Conservation (phyloP, 306 rosid genomes). For the Sicyos baderoa region DNA sequence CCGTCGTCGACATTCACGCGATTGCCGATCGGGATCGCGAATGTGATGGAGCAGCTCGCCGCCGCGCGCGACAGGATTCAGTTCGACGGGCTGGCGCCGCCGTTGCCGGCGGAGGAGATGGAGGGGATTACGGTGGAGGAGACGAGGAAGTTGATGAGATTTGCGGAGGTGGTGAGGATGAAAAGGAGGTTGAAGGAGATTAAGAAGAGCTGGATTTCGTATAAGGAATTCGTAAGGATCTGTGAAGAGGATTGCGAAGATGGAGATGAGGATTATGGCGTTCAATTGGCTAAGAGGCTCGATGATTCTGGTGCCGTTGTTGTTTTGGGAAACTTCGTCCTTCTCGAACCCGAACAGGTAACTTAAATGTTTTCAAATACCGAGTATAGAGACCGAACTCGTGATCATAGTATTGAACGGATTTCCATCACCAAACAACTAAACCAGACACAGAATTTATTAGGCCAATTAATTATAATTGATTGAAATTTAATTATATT, state of each 20-base stretch:
- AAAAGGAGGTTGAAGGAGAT: constrained; percentile 45
- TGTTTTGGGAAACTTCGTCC: constrained; percentile 58
- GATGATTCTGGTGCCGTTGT: constrained; percentile 67
- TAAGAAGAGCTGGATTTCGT: constrained; percentile 34
- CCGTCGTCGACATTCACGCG: background rate
- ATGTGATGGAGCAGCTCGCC: constrained; percentile 4
- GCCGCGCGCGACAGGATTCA: background rate
- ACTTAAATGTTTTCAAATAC: no score
- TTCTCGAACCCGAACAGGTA: constrained; percentile 73
- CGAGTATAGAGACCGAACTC: no score
- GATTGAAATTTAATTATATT: no score
- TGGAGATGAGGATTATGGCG: constrained; percentile 41
- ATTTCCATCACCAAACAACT: no score
- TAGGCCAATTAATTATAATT: no score
- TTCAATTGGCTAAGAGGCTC: constrained; percentile 45
- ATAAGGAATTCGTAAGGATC: constrained; percentile 48
- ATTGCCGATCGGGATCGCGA: background rate
- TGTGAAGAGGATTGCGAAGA: constrained; percentile 40
- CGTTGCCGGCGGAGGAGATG: background rate
- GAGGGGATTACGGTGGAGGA: constrained; percentile 33
- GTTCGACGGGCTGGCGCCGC: constrained; percentile 3
- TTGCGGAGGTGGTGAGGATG: constrained; percentile 49
- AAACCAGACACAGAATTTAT: no score
- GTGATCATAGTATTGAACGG: no score
- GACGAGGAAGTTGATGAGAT: constrained; percentile 51